Evolutionary conservation across 179 eudicot genomes (phyloP).

Genomic region (Spergularia azorica): DNA sequence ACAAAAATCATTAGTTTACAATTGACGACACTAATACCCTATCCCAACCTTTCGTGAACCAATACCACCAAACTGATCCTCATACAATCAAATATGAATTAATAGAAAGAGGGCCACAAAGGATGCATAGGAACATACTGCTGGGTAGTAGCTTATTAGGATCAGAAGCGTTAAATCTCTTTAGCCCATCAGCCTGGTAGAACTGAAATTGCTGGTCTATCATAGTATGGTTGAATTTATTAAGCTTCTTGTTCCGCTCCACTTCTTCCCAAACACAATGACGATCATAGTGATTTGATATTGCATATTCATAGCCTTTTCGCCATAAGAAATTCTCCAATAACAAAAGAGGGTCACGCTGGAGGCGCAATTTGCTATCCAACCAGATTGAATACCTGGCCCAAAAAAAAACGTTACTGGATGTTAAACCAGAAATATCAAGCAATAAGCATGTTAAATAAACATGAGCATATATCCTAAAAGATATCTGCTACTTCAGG

Average conservation of each 20-base stretch:
- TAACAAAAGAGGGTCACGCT: constrained; percentile 75
- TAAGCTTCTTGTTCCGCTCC: constrained; percentile 85
- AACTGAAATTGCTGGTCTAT: constrained; percentile 88
- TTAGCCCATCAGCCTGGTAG: constrained; percentile 83
- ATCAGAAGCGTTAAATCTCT: constrained; percentile 74
- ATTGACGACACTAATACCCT: neutral
- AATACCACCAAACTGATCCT: neutral
- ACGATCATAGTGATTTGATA: constrained; percentile 94
- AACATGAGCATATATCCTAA: neutral
- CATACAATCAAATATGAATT: too few species aligned
- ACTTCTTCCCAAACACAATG: constrained; percentile 97
- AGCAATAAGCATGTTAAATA: neutral
- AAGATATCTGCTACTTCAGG: neutral
- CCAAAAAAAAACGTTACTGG: neutral
- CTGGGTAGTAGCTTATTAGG: constrained; percentile 75
- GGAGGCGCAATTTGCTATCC: constrained; percentile 92
- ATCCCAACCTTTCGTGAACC: neutral
- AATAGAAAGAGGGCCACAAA: constrained; percentile 9
- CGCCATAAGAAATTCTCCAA: constrained; percentile 84
- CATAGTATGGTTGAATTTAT: constrained; percentile 80
- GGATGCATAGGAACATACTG: constrained; percentile 51
- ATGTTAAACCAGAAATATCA: neutral
- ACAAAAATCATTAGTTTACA: constrained; percentile 5
- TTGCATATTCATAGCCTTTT: constrained; percentile 82
- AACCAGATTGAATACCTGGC: constrained; percentile 94